phyloP scores from a whole-genome alignment of 192 early-diverging fungal genomes.

The Backusella australiensis region DNA sequence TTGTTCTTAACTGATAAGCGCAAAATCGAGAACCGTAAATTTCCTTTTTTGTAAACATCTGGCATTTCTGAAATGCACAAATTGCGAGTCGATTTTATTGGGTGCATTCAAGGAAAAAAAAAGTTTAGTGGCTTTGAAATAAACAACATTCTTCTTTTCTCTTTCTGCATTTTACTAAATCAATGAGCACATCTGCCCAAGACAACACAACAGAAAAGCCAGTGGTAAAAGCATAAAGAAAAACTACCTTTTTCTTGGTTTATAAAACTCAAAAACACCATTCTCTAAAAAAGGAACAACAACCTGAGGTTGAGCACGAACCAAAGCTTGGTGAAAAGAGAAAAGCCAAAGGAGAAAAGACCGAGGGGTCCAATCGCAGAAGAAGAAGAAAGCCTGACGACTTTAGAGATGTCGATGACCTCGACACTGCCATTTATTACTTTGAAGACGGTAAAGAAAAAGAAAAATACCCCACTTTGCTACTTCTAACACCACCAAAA shows the following conservation, averaged over 20 bases:
- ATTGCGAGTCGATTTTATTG: too few relatives aligned
- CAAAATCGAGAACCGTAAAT: too few relatives aligned
- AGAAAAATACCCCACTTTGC: background rate
- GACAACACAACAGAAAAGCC: background rate
- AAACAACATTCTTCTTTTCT: background rate
- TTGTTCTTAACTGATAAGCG: too few relatives aligned
- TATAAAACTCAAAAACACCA: background rate
- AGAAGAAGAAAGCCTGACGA: constrained; percentile 22
- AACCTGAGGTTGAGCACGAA: background rate
- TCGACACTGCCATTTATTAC: constrained; percentile 48
- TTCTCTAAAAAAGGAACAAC: background rate
- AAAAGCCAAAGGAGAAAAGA: background rate
- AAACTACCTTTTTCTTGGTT: background rate
- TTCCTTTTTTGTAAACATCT: too few relatives aligned
- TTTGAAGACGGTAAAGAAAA: constrained; percentile 54
- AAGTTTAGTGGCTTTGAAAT: background rate
- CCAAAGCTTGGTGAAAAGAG: background rate
- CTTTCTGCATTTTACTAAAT: background rate
- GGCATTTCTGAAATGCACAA: too few relatives aligned
- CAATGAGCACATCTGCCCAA: background rate
- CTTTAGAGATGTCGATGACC: constrained; percentile 36
- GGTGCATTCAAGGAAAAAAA: background rate
- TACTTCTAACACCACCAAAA: background rate
- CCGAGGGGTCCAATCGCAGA: background rate
- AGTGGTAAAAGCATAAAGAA: background rate